Conservation (phyloP, 2,329 filamentous ascomycete genomes). For the Verruconis gallopava region DNA sequence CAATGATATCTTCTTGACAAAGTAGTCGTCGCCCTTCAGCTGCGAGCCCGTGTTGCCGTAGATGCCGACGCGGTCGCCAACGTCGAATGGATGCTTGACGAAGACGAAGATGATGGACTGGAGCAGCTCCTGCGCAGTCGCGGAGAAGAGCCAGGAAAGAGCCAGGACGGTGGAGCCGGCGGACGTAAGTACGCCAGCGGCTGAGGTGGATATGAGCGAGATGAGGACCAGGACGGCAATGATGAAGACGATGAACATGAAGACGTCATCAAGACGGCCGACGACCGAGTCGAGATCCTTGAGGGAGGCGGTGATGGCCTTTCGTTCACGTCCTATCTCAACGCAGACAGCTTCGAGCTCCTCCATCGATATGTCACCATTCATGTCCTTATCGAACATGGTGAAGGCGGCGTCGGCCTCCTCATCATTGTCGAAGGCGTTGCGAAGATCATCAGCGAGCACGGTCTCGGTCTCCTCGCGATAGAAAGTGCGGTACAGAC, state of each 20-base stretch:
- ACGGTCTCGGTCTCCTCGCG: constrained; percentile 65
- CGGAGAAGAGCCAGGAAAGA: constrained; percentile 82
- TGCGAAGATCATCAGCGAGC: constrained; percentile 60
- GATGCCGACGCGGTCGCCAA: constrained; percentile 81
- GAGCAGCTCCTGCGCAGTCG: constrained; percentile 86
- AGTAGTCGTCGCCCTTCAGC: constrained; percentile 80
- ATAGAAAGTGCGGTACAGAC: constrained; percentile 77
- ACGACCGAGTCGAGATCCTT: constrained; percentile 94
- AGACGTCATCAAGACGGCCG: constrained; percentile 74
- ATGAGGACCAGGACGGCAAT: constrained; percentile 78
- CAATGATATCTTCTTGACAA: constrained; percentile 85
- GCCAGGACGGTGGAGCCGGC: constrained; percentile 79
- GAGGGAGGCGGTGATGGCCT: constrained; percentile 84
- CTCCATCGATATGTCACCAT: constrained; percentile 91
- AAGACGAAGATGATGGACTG: constrained; percentile 94
- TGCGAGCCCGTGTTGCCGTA: constrained; percentile 79
- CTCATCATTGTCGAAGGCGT: constrained; percentile 68
- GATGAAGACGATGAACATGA: constrained; percentile 73
- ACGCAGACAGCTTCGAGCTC: constrained; percentile 88
- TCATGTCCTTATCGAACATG: constrained; percentile 94
- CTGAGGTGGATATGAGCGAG: constrained; percentile 77
- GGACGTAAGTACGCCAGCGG: constrained; percentile 81
- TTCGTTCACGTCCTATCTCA: constrained; percentile 87
- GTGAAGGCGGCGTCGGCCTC: constrained; percentile 80
- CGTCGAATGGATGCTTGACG: constrained; percentile 93